Percentiles rank a stretch among this genome's conserved stretches.
Conservation (phyloP, 2,329 filamentous ascomycete genomes). For the Xylaria polymorpha region DNA sequence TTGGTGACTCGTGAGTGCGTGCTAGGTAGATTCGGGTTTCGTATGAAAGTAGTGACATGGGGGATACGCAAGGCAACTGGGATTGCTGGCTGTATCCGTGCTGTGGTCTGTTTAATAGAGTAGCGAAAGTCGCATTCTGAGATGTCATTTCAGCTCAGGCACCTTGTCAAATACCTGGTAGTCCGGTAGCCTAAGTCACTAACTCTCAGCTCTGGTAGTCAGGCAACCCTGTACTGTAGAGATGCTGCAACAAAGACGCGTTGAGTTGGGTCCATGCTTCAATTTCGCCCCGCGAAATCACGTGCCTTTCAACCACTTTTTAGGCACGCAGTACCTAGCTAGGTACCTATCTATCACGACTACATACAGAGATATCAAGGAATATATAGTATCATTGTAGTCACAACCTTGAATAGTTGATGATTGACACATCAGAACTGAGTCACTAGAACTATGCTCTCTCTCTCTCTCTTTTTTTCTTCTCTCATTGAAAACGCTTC, state of each 20-base stretch:
- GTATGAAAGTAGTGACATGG: constrained; percentile 4
- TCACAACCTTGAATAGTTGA: neutral
- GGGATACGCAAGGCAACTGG: neutral
- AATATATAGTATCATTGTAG: too few species aligned
- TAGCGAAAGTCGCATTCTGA: constrained; percentile 17
- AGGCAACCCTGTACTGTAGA: constrained; percentile 1
- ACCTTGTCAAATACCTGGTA: neutral
- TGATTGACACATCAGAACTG: neutral
- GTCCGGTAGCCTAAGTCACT: neutral
- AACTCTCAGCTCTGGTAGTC: neutral
- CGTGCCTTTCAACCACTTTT: constrained; percentile 20
- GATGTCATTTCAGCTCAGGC: constrained; percentile 3
- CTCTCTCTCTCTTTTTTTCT: neutral
- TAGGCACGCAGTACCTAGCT: neutral
- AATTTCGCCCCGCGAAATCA: constrained; percentile 39
- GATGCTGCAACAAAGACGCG: constrained; percentile 28
- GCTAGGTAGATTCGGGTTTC: neutral
- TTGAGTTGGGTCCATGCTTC: constrained; percentile 12
- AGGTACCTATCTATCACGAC: too few species aligned
- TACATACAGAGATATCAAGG: too few species aligned
- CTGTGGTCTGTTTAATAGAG: constrained; percentile 1
- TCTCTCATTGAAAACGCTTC: neutral
- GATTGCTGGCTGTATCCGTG: constrained; percentile 1
- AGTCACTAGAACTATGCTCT: neutral
- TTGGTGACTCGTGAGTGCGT: neutral